Base-by-base conservation (phyloP, 2,329 filamentous ascomycete genomes). In the Talaromyces sp. region DNA sequence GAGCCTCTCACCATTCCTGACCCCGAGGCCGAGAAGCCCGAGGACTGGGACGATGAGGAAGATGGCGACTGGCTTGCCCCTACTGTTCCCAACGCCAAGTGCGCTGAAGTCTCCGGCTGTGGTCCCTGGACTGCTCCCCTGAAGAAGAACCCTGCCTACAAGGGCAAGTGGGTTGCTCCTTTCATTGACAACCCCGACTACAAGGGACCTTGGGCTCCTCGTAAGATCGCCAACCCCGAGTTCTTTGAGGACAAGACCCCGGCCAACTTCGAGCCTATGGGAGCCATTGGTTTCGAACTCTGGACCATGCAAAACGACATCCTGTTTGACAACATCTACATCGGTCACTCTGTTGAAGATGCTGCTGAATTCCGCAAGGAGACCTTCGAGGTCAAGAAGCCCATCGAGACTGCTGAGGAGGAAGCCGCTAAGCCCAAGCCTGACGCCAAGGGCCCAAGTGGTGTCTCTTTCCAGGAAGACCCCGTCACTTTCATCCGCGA, bases 251-350 rank as follows among this genome's bases (percentile, higher is more conserved):
- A 98, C 85, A 96, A 96, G 88, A 90, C 85, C 64, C 95, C 95
- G 58, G 83, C 95, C 77, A 95, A 96, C 86, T 91, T 99, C 73
- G 95, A 99, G 85, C 93, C 95, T 69, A 98, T 99, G 78, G 95
- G 95, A 73, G 93, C 92, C 82, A 93, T 98, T 81, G 95, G 95
- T 71, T 98, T 98, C 73, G 95, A 99, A 81, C 93, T 99, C 81
- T 99, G 95, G 95, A 98, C 95, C 72, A 99, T 99, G 95, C 93
- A 97, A 82, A 96, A 88, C 77, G 90, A 97, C 75, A 98, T 99
- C 71, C 89, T 97, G 72, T 98, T 99, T 72, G 92, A 98, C 87
- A 99, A 99, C 88, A 96, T 99, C 84, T 99, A 98, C 86, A 92
- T 99, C 76, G 95, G 95, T 66, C 95, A 99, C 87, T 98, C 93